Conservation (phyloP, 495 filamentous ascomycete genomes). For the Aeminium ludgeri region DNA sequence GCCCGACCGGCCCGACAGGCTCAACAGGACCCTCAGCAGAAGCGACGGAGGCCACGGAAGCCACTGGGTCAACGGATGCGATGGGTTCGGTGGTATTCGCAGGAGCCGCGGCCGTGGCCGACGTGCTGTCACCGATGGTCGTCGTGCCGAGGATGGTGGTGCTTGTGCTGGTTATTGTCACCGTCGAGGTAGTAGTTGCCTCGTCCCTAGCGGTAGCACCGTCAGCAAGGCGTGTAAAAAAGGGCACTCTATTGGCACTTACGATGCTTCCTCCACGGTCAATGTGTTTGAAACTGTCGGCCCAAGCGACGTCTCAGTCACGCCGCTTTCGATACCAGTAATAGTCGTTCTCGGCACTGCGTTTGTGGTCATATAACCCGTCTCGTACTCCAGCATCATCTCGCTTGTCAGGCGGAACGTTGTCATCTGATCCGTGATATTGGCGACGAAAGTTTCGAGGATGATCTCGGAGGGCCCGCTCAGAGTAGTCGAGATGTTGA, state of each 20-base stretch:
- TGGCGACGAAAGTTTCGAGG: slow-evolving; percentile 18
- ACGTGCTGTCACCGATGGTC: background rate
- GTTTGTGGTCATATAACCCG: slow-evolving; percentile 1
- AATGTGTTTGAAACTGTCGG: slow-evolving; percentile 11
- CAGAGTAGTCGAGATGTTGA: slow-evolving; percentile 21
- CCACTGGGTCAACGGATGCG: too few species aligned
- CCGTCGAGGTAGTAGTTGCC: background rate
- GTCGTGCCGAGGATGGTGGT: background rate
- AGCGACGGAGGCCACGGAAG: too few species aligned
- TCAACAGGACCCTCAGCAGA: too few species aligned
- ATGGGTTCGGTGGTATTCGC: background rate
- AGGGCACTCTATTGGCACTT: background rate
- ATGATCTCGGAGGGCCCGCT: slow-evolving; percentile 17
- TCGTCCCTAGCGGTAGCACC: background rate
- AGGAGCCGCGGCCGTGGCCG: background rate
- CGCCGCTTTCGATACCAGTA: background rate
- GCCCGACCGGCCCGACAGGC: too few species aligned
- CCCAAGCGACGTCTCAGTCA: background rate
- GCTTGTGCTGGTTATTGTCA: background rate
- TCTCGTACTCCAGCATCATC: slow-evolving; percentile 11
- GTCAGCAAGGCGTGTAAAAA: background rate
- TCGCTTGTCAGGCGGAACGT: slow-evolving; percentile 18
- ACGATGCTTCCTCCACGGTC: slow-evolving; percentile 4
- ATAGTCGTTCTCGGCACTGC: background rate
- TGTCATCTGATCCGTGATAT: slow-evolving; percentile 19